Conservation (phyloP, 2,329 filamentous ascomycete genomes). For the Purpureocillium takamizusanense region DNA sequence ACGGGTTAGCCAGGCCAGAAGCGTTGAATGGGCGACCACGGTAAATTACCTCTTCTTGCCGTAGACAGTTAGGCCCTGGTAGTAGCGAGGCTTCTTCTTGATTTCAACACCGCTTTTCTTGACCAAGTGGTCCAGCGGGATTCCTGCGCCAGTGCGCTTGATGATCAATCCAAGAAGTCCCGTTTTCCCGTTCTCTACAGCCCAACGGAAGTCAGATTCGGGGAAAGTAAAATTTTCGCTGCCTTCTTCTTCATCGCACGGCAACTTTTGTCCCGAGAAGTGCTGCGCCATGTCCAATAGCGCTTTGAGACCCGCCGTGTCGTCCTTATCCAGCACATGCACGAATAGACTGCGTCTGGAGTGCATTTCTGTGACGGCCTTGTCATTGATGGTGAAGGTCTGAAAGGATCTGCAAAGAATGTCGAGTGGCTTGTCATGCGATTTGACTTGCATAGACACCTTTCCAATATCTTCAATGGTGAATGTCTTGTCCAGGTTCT, state of each 20-base stretch:
- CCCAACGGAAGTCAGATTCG: slow-evolving; percentile 29
- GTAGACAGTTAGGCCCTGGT: slow-evolving; percentile 68
- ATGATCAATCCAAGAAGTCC: slow-evolving; percentile 57
- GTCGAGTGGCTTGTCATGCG: slow-evolving; percentile 43
- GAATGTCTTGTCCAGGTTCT: slow-evolving; percentile 56
- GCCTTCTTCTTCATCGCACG: slow-evolving; percentile 23
- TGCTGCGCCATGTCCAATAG: slow-evolving; percentile 46
- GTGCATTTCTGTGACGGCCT: slow-evolving; percentile 9
- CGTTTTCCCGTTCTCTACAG: slow-evolving; percentile 39
- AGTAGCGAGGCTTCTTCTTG: slow-evolving; percentile 58
- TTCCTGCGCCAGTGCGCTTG: slow-evolving; percentile 54
- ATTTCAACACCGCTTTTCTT: slow-evolving; percentile 56
- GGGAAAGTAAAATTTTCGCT: slow-evolving; percentile 28
- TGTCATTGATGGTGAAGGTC: slow-evolving; percentile 22
- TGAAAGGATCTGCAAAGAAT: slow-evolving; percentile 36
- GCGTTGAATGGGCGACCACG: not conserved
- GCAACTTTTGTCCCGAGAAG: slow-evolving; percentile 28
- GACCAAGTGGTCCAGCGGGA: slow-evolving; percentile 59
- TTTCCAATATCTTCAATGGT: slow-evolving; percentile 71
- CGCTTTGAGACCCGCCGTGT: slow-evolving; percentile 43
- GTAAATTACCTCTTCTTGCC: slow-evolving; percentile 59
- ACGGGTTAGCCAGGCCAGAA: slow-evolving; percentile 6
- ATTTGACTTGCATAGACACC: slow-evolving; percentile 59
- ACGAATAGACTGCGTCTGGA: slow-evolving; percentile 21
- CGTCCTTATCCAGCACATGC: slow-evolving; percentile 42